phyloP scores from a whole-genome alignment of 176 grass and related monocot species.

The Oryza coarctata region DNA sequence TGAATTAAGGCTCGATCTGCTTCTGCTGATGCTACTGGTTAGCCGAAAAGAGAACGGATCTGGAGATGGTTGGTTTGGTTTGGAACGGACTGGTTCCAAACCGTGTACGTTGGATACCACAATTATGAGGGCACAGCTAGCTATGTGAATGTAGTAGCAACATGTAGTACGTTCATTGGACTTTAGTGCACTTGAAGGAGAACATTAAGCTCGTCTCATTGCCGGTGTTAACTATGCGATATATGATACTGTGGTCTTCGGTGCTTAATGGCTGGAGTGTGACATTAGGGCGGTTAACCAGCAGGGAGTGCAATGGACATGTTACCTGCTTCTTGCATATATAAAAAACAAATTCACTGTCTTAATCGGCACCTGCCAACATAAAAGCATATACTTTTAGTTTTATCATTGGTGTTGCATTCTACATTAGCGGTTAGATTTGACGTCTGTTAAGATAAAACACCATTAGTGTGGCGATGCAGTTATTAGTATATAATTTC shows the following conservation, averaged over 20 bases:
- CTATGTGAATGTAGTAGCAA: neutral
- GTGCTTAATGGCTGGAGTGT: neutral
- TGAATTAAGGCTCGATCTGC: neutral
- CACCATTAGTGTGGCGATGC: too few relatives aligned
- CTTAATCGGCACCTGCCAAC: neutral
- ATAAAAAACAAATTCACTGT: neutral
- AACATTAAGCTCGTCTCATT: neutral
- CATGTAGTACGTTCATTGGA: slow-evolving; percentile 7
- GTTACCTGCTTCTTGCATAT: neutral
- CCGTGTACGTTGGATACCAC: slow-evolving; percentile 4
- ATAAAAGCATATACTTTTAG: neutral
- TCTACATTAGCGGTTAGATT: neutral
- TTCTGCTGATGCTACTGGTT: neutral
- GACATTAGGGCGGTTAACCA: neutral
- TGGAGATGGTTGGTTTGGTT: neutral
- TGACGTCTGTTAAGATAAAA: neutral
- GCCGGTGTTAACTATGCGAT: neutral
- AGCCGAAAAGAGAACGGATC: neutral
- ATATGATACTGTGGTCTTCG: neutral
- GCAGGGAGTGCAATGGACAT: neutral
- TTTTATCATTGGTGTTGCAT: neutral
- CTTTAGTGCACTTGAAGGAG: slow-evolving; percentile 3
- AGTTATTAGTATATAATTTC: too few relatives aligned
- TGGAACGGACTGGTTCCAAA: neutral
- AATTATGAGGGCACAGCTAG: slow-evolving; percentile 35